phyloP scores from a whole-genome alignment of 345 rosid species.

The Salix udensis region DNA sequence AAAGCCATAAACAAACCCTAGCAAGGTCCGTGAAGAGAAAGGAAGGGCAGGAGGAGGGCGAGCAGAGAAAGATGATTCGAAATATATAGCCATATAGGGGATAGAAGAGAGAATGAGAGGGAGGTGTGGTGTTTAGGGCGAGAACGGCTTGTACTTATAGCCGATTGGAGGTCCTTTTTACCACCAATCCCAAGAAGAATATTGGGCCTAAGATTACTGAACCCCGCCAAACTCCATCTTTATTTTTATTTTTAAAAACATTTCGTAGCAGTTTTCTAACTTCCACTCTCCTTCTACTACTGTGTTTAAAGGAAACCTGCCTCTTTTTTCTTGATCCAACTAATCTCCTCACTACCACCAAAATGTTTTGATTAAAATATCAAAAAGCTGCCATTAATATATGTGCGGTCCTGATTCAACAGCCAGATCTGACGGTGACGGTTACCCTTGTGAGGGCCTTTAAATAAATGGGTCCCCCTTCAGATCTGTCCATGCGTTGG shows the following conservation, averaged over 20 bases:
- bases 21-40: not conserved
- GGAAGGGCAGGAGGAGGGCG: not conserved
- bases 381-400: constrained; percentile 9
- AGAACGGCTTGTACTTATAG: constrained; percentile 49
- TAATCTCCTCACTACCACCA: not conserved
- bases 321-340: not conserved
- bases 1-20: constrained; percentile 3
- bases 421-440: constrained; percentile 48
- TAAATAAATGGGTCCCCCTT: constrained; percentile 25
- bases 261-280: not conserved
- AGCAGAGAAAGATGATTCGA: constrained; percentile 18
- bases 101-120: not conserved
- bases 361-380: not conserved
- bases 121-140: constrained; percentile 5
- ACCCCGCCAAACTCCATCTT: constrained; percentile 16
- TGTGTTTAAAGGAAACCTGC: not conserved
- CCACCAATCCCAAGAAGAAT: constrained; percentile 97
- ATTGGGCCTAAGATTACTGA: constrained; percentile 51
- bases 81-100: not conserved
- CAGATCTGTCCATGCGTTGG: constrained; percentile 30
- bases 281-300: not conserved
- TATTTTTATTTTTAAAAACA: not conserved
- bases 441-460: constrained; percentile 33
- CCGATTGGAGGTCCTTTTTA: constrained; percentile 35
- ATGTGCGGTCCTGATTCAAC: constrained; percentile 46